phyloP scores from a whole-genome alignment of 495 filamentous ascomycete species.

The Daldinia concentrica region DNA sequence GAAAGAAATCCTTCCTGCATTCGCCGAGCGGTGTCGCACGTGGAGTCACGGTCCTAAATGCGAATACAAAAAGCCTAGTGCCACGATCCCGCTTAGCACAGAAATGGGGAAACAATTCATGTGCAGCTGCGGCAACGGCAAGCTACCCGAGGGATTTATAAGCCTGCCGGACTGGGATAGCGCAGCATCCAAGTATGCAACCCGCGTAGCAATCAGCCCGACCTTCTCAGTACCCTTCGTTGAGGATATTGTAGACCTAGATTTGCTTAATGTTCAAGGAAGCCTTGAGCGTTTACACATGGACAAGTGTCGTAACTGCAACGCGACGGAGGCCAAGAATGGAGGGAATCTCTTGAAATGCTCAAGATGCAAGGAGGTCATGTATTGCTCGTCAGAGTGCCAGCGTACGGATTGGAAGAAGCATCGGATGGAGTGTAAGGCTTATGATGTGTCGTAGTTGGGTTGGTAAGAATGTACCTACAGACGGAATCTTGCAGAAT shows the following conservation, averaged over 20 bases:
- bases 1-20: constrained; percentile 59
- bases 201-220: constrained; percentile 51
- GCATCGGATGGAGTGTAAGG: constrained; percentile 47
- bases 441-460: constrained; percentile 6
- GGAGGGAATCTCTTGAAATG: constrained; percentile 44
- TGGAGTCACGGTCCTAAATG: constrained; percentile 61
- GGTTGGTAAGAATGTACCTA: background rate
- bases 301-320: constrained; percentile 45
- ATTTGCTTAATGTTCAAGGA: constrained; percentile 10
- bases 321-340: constrained; percentile 32
- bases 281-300: background rate
- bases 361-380: constrained; percentile 41
- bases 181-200: constrained; percentile 33
- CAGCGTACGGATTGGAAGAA: constrained; percentile 54
- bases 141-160: constrained; percentile 45
- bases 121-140: constrained; percentile 51
- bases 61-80: constrained; percentile 54
- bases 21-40: constrained; percentile 63
- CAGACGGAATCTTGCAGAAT: background rate
- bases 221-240: constrained; percentile 45
- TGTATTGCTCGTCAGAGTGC: constrained; percentile 50
- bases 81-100: constrained; percentile 43
- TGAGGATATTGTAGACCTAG: constrained; percentile 43
- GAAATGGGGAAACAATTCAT: constrained; percentile 43
- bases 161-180: constrained; percentile 47